Evolutionary conservation across 176 grass and related monocot species (phyloP), one percentile per base, ranked within the genome.

Genomic region (Cymbopogon citratus): DNA sequence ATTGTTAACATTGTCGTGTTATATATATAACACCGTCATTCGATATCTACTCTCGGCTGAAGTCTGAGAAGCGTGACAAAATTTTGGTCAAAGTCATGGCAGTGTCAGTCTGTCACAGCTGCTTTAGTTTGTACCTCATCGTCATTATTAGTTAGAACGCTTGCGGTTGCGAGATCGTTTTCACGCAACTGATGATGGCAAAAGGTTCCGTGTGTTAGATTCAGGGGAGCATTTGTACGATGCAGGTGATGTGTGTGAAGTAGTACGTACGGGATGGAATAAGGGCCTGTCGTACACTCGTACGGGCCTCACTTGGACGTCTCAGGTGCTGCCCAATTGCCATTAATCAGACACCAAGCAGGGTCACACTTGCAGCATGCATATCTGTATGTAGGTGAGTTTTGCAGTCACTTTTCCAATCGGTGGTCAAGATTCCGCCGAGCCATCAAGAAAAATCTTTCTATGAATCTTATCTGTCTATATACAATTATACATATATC

Each of bases 221-320:
- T 13, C 40, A 44, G 27, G 76, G 45, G 26, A 78, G 41, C 62
- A 66, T 66, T 23, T 49, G 77, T 34, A 79, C 77, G 62, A 43
- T 27, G 41, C 76, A 66, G 76, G 61, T 49, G 76, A 63, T 78
- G 62, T 49, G 76, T 15, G 23, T 63, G 27, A 44, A 11, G 26
- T 3, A 9, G 38, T 48, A 34, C 40, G 38, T 48, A 34, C 40
- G 40, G 25, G 24, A 6, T 11, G 5, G 75, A 27, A 7, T n/a
- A n/a, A 3, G 5, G 27, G 21, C 41, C 26, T 66, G n/a, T 28
- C 18, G 7, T 8, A 1, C 6, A 2, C 38, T 33, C 6, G 39
- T 13, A 65, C 76, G 40, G 75, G 26, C 6, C 1, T 10, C 43
- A 23, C 13, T 41, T 7, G 16, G 13, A 18, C 45, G 51, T 60